Base-by-base conservation (phyloP, 257 asterid species). In the Solanum megistacrolobum region DNA sequence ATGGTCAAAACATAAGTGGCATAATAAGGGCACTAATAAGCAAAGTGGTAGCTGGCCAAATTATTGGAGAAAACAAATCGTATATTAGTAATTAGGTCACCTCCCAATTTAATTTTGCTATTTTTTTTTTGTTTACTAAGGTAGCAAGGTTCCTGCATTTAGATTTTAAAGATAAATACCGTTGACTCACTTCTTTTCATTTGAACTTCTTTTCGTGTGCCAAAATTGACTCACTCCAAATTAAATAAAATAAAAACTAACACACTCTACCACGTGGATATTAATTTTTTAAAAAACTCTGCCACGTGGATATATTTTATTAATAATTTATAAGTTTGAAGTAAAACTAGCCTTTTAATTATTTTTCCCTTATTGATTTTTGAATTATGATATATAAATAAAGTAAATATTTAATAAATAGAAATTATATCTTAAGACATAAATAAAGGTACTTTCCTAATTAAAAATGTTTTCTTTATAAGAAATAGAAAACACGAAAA, bases 41-140 rank as follows among this genome's bases (percentile, higher is more conserved):
- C 41, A 43, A 74, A 82, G 86, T 82, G 86, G 86, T 82, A 48
- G 86, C 21, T 48, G 86, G 31, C 69, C 86, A 72, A 65, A 55
- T 43, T 13, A 60, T 84, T 81, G 46, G 89, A 69, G 43, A 38
- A 62, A 31, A 31, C 62, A 41, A 87, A 41, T 18, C 38, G 31
- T 20, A 25, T 74, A 85, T 58, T 29, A 60, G 41, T 82, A 31
- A 88, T 89, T 89, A 87, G 89, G 91, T 89, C 88, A 89, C 89
- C 89, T 62, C 84, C 91, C 89, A 89, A 72, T 62, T 89, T 31
- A 5, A 16, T n/a, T 65, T 58, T 82, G 86, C 55, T 6, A 65
- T 0, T 10, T 10, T 23, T 55, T 18, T n/a, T 72, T 72, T 74
- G 31, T 74, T 35, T 35, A 75, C 12, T 31, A 43, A 31, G 8